These are phyloP conservation scores for Metschnikowia henanensis DNA, from an alignment of 805 yeast species.

Conservation along the genomic window DNA sequence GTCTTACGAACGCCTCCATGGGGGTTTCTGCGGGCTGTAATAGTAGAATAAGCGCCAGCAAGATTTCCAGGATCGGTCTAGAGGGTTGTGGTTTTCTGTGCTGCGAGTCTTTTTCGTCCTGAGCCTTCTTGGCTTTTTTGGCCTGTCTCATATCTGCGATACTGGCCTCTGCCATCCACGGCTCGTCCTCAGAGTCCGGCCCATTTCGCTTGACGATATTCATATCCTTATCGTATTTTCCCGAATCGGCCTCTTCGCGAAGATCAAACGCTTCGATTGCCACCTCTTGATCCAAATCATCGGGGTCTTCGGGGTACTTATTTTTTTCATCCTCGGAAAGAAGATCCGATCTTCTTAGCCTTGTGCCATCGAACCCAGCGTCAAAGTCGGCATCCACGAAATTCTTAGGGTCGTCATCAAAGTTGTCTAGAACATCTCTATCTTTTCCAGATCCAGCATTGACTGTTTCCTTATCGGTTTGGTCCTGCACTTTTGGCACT, in stretches of 20 bases:
- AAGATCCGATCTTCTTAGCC: not conserved
- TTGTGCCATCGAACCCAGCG: not conserved
- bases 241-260: conserved; percentile 55
- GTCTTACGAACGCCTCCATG: conserved; percentile 51
- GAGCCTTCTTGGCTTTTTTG: conserved; percentile 31
- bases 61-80: conserved; percentile 13
- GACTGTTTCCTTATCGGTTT: not conserved
- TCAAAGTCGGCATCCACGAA: conserved; percentile 20
- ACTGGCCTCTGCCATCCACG: conserved; percentile 16
- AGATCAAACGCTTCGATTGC: conserved; percentile 64
- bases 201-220: conserved; percentile 49
- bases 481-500: conserved; percentile 2
- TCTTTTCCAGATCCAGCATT: not conserved
- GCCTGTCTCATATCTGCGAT: conserved; percentile 30
- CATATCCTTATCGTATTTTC: conserved; percentile 60
- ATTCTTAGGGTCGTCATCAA: conserved; percentile 29
- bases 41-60: conserved; percentile 35
- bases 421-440: no score
- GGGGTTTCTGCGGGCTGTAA: conserved; percentile 62
- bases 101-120: no score
- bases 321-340: no score
- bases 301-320: no score
- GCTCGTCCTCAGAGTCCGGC: conserved; percentile 25
- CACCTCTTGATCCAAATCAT: no score
- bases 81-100: no score